Percentiles rank a stretch among this genome's conserved stretches.
phyloP scores from a whole-genome alignment of 371 early-diverging fungal species.

The Fennellomyces sp. region DNA sequence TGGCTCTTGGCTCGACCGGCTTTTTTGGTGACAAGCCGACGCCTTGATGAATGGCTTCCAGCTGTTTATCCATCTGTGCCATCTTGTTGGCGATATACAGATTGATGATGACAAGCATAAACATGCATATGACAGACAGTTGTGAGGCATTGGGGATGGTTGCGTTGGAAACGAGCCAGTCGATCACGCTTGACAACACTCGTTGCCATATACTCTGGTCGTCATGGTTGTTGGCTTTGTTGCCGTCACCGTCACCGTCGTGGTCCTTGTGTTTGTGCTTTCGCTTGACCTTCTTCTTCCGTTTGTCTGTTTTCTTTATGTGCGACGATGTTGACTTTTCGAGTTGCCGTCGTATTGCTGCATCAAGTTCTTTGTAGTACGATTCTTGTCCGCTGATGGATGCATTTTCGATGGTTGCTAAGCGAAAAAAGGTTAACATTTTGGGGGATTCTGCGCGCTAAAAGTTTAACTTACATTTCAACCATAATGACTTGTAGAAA shows the following conservation, averaged over 20 bases:
- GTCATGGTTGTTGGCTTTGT: not conserved
- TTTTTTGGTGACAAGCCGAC: too few relatives aligned
- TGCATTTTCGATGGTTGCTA: slow-evolving; percentile 73
- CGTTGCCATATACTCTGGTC: slow-evolving; percentile 2
- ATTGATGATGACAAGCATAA: slow-evolving; percentile 36
- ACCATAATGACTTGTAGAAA: slow-evolving; percentile 74
- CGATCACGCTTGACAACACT: not conserved
- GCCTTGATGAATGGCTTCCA: slow-evolving; percentile 12
- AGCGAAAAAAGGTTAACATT: not conserved
- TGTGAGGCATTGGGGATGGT: slow-evolving; percentile 26
- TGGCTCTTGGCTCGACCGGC: too few relatives aligned
- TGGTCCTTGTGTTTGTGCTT: slow-evolving; percentile 12
- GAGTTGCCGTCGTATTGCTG: slow-evolving; percentile 28
- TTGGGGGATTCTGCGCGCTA: too few relatives aligned
- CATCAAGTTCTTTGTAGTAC: slow-evolving; percentile 61
- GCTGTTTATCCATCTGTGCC: slow-evolving; percentile 35
- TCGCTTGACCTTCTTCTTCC: slow-evolving; percentile 13
- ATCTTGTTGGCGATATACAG: slow-evolving; percentile 43
- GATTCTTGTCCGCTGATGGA: slow-evolving; percentile 65
- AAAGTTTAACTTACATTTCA: slow-evolving; percentile 58
- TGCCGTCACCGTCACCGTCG: not conserved
- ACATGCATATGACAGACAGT: slow-evolving; percentile 34
- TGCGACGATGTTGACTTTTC: not conserved
- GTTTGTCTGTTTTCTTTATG: not conserved
- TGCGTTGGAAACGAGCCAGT: slow-evolving; percentile 14